These are phyloP conservation scores for Exophiala sp. DNA, from an alignment of 2,329 filamentous ascomycete genomes.

Conservation along the genomic window DNA sequence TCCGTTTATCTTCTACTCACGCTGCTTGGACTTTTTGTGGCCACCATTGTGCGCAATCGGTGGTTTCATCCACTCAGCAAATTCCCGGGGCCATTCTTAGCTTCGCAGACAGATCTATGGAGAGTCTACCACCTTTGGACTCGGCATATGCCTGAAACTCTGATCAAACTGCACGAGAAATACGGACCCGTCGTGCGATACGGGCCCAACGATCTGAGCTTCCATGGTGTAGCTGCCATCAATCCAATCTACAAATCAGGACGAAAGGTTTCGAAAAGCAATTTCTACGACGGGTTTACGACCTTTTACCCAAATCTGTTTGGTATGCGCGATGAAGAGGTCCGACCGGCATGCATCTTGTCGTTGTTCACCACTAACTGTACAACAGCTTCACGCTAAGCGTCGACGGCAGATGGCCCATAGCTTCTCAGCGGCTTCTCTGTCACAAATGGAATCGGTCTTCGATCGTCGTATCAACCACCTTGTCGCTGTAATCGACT, in stretches of 20 bases:
- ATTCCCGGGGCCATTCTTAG: slow-evolving; percentile 39
- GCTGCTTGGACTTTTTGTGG: not conserved
- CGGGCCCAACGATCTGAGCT: slow-evolving; percentile 40
- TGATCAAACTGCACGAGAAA: slow-evolving; percentile 16
- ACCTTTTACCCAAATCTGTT: slow-evolving; percentile 16
- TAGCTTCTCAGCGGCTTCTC: slow-evolving; percentile 15
- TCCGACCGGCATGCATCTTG: not conserved
- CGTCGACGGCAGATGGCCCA: slow-evolving; percentile 19
- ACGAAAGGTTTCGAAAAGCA: slow-evolving; percentile 9
- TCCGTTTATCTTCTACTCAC: not conserved
- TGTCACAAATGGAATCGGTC: slow-evolving; percentile 16
- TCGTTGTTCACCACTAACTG: not conserved
- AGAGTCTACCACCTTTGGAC: slow-evolving; percentile 36
- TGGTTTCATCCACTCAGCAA: slow-evolving; percentile 36
- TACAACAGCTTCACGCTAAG: slow-evolving; percentile 10
- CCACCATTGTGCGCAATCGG: slow-evolving; percentile 14
- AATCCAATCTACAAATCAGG: slow-evolving; percentile 45
- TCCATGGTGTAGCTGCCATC: slow-evolving; percentile 56
- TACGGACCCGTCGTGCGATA: slow-evolving; percentile 19
- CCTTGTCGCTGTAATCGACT: slow-evolving; percentile 10
- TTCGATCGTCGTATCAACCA: slow-evolving; percentile 13
- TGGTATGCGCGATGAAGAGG: slow-evolving; percentile 15
- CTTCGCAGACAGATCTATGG: slow-evolving; percentile 36
- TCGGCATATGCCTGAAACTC: slow-evolving; percentile 36
- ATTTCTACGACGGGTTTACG: slow-evolving; percentile 16